These are phyloP conservation scores for Solanum lycopersicoides DNA, from an alignment of 257 asterid species.

Conservation along the genomic window DNA sequence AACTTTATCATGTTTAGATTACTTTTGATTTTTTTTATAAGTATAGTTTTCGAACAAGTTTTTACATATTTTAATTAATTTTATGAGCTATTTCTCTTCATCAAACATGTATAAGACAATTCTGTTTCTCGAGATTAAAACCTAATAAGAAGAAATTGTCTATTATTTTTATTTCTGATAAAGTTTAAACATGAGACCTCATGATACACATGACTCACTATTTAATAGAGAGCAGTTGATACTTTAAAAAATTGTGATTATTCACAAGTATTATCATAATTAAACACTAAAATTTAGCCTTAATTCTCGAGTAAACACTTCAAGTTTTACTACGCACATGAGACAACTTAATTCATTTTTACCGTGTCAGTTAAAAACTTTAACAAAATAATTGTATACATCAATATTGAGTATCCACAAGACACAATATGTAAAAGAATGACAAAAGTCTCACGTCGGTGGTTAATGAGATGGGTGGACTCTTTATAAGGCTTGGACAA, in stretches of 20 bases:
- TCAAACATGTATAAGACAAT: neutral
- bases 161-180: neutral
- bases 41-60: neutral
- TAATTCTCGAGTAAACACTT: neutral
- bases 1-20: neutral
- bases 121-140: accelerated
- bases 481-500: no score
- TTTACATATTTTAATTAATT: neutral
- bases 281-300: neutral
- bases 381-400: neutral
- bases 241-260: neutral
- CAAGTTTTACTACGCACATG: neutral
- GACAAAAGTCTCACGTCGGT: no score
- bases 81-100: neutral
- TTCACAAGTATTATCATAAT: neutral
- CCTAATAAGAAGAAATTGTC: neutral
- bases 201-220: neutral
- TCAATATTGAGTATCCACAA: neutral
- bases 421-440: neutral
- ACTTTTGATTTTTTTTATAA: neutral
- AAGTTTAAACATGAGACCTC: neutral
- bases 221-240: neutral
- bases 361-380: neutral
- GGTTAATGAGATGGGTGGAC: no score
- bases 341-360: neutral